Percentiles rank a stretch among this genome's conserved stretches.
These are phyloP conservation scores for Salvia rosmarinus DNA, from an alignment of 257 asterid genomes.

Conservation along the genomic window DNA sequence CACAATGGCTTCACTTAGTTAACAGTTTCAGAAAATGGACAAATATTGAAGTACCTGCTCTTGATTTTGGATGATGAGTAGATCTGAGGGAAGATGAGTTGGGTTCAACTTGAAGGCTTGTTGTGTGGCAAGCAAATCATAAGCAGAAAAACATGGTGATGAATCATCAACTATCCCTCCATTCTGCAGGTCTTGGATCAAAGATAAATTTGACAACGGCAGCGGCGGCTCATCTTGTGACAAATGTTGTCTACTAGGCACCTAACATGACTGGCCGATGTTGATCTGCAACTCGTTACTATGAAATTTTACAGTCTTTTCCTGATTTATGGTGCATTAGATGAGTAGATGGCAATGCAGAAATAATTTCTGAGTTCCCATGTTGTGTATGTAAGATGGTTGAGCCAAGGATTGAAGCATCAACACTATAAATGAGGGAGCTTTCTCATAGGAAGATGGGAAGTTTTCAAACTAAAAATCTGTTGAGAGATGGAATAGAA, in stretches of 20 bases:
- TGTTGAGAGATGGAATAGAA: neutral
- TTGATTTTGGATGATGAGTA: constrained; percentile 13
- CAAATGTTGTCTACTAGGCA: neutral
- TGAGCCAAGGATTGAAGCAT: neutral
- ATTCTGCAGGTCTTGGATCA: neutral
- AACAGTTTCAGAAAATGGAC: neutral
- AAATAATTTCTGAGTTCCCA: neutral
- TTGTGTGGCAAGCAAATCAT: neutral
- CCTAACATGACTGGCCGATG: neutral
- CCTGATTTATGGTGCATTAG: neutral
- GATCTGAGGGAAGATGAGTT: neutral
- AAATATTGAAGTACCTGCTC: neutral
- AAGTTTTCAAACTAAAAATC: neutral
- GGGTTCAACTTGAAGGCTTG: neutral
- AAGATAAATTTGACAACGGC: neutral
- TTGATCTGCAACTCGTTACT: neutral
- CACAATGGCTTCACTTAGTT: neutral
- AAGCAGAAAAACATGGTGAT: neutral
- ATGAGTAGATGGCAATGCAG: neutral
- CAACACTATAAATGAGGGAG: neutral
- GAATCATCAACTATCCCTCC: neutral
- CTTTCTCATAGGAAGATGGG: neutral
- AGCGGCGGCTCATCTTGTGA: neutral
- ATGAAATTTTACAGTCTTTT: neutral
- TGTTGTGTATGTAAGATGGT: too few relatives aligned